Conservation (phyloP, 129 eudicot genomes). For the Lactuca saligna region DNA sequence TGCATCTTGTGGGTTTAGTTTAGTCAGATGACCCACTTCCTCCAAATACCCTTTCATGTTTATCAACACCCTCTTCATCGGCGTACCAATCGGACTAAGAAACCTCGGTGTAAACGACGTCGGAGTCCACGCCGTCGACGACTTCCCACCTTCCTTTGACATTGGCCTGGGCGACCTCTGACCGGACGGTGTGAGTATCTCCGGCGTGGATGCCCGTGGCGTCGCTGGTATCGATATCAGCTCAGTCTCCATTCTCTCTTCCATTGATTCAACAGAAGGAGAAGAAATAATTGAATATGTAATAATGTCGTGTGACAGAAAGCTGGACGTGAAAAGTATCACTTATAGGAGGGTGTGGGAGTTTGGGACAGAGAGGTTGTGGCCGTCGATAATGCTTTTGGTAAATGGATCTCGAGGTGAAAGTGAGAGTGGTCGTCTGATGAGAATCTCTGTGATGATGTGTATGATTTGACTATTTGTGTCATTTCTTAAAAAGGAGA, state of each 20-base stretch:
- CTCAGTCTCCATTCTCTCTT: slow-evolving; percentile 79
- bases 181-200: slow-evolving; percentile 70
- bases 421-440: slow-evolving; percentile 19
- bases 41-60: slow-evolving; percentile 83
- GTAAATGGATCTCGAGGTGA: slow-evolving; percentile 17
- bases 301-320: neutral
- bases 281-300: slow-evolving; percentile 12
- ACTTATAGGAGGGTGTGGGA: slow-evolving; percentile 21
- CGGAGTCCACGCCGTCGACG: slow-evolving; percentile 74
- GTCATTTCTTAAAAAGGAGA: slow-evolving; percentile 10
- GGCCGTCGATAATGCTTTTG: slow-evolving; percentile 28
- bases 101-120: slow-evolving; percentile 88
- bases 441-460: slow-evolving; percentile 25
- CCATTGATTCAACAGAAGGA: slow-evolving; percentile 28
- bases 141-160: slow-evolving; percentile 51
- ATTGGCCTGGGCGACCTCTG: slow-evolving; percentile 65
- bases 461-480: slow-evolving; percentile 18
- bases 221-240: slow-evolving; percentile 87
- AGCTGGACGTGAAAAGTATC: neutral
- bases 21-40: slow-evolving; percentile 57
- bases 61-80: slow-evolving; percentile 77
- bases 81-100: slow-evolving; percentile 91
- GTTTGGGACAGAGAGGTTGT: slow-evolving; percentile 34
- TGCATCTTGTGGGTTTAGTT: slow-evolving; percentile 72
- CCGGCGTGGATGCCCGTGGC: slow-evolving; percentile 73